Conservation (phyloP, 2,329 filamentous ascomycete genomes). For the Clarireedia monteithiana region DNA sequence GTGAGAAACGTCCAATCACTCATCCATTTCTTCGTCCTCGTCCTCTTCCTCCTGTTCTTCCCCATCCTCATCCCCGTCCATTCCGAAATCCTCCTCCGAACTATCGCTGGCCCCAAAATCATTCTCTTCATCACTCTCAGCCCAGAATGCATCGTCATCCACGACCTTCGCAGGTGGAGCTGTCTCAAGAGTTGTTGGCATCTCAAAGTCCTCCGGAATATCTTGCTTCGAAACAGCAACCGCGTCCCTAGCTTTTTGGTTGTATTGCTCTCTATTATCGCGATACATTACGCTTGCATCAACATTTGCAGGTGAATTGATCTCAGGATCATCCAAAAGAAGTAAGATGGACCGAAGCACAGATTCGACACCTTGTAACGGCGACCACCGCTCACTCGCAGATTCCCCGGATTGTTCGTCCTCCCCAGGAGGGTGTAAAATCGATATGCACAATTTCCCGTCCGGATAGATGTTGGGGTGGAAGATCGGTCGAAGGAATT, state of each 20-base stretch:
- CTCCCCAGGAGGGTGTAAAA: constrained; percentile 85
- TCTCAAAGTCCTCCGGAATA: constrained; percentile 69
- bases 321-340: constrained; percentile 88
- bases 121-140: constrained; percentile 65
- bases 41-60: constrained; percentile 48
- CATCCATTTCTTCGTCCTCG: constrained; percentile 26
- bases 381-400: constrained; percentile 89
- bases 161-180: constrained; percentile 54
- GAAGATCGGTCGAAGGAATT: constrained; percentile 71
- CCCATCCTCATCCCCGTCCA: constrained; percentile 51
- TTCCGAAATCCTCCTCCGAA: constrained; percentile 49
- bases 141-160: constrained; percentile 78
- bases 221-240: constrained; percentile 69
- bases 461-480: constrained; percentile 94
- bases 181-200: constrained; percentile 68
- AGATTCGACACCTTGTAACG: constrained; percentile 87
- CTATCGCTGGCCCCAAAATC: constrained; percentile 72
- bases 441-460: constrained; percentile 91
- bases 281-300: constrained; percentile 84
- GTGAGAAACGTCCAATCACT: constrained; percentile 4
- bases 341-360: constrained; percentile 89
- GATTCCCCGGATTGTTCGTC: constrained; percentile 87
- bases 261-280: constrained; percentile 63
- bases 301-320: constrained; percentile 89
- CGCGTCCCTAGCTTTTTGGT: constrained; percentile 58